These are phyloP conservation scores for Penicillium sp. DNA, from an alignment of 2,329 filamentous ascomycete species.

Conservation along the genomic window DNA sequence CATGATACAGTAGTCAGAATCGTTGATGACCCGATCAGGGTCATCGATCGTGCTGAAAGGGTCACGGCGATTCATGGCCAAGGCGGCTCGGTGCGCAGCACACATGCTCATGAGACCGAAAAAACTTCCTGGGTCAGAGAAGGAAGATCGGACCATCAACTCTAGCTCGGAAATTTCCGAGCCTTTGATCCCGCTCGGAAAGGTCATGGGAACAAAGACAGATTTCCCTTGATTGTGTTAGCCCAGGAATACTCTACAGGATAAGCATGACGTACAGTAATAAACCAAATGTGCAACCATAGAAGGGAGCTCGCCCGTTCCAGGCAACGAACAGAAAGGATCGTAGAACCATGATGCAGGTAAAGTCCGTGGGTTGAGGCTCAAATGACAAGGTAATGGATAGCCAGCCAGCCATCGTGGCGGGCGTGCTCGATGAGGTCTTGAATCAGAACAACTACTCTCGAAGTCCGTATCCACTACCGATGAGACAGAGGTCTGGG, in stretches of 20 bases:
- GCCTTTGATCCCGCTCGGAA: conserved; percentile 33
- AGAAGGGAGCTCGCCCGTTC: conserved; percentile 24
- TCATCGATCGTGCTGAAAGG: conserved; percentile 15
- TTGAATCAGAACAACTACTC: conserved; percentile 2
- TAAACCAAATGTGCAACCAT: conserved; percentile 30
- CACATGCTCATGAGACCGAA: conserved; percentile 41
- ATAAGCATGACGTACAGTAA: conserved; percentile 31
- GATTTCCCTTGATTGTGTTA: conserved; percentile 29
- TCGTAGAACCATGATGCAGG: conserved; percentile 32
- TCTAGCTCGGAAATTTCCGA: conserved; percentile 26
- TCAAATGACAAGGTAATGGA: conserved; percentile 14
- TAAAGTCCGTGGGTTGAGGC: conserved; percentile 14
- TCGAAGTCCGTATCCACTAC: not conserved
- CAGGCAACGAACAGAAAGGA: conserved; percentile 36
- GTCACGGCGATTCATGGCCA: conserved; percentile 27
- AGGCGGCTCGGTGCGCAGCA: conserved; percentile 40
- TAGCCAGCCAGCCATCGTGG: conserved; percentile 18
- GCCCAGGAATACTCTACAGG: not conserved
- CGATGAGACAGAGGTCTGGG: conserved; percentile 14
- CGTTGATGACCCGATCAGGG: conserved; percentile 23
- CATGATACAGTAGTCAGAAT: conserved; percentile 41
- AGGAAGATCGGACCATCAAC: conserved; percentile 33
- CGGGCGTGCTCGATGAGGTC: conserved; percentile 14
- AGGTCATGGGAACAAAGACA: conserved; percentile 42
- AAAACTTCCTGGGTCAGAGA: conserved; percentile 38